Base-by-base conservation (phyloP, 495 filamentous ascomycete species). In the Xeromyces bisporus region DNA sequence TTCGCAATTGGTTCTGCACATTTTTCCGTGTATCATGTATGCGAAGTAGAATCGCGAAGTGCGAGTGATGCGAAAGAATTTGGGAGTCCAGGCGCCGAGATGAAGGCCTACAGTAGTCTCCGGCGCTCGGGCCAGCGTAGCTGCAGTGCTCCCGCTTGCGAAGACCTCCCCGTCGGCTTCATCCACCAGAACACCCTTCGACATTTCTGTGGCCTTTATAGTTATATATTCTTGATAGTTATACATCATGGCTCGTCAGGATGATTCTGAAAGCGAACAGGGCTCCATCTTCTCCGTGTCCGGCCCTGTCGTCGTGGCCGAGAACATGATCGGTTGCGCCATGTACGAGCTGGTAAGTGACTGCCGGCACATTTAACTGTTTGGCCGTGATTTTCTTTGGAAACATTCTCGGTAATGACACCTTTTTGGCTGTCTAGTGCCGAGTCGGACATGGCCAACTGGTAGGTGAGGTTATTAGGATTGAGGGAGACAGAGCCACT, bases 271-370 rank as follows among this genome's bases (percentile, higher is more conserved):
- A 34, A 50, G 61, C 7, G 55, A 69, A 37, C 56, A 73, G 64
- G 76, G 74, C 44, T 40, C 54, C 34, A 56, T 67, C 51, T 64
- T 62, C 42, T 66, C 52, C 34, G 47, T 56, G 35, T 49, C 46
- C 48, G 89, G 85, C 32, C 91, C 89, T 43, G 89, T 99, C 62
- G 76, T 96, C 41, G 74, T 96, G 43, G 89, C 91, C 50, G 86
- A 96, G 65, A 74, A 94, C 55, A 93, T 96, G 86, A 80, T 85
- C 49, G 89, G 89, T 50, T 91, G 89, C 75, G 85, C 89, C 48
- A 96, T 99, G 91, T 94, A 99, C 68, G 89, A 99, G 64, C 62
- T 99, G 71, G 87, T 87, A 60, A 37, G 67, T 39, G 34, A 9
- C 31, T 18, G 6, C 3, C 5, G 6, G n/a, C 6, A 6, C 11